These are phyloP conservation scores for Coemansia nantahalensis DNA, from an alignment of 192 early-diverging fungal species.

Conservation along the genomic window DNA sequence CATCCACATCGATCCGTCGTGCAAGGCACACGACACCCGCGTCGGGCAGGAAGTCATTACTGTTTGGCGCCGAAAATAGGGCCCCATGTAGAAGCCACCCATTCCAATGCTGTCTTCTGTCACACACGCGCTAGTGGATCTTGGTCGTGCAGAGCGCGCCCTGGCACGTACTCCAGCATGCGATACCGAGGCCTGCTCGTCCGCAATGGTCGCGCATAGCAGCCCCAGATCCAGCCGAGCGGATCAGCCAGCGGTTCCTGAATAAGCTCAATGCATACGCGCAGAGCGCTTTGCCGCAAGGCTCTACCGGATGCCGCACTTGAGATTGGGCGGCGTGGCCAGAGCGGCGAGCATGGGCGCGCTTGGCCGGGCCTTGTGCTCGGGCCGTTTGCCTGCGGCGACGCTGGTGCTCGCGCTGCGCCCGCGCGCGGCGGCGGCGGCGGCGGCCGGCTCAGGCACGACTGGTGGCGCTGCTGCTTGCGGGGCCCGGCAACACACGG, in stretches of 20 bases:
- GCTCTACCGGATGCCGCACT: constrained; percentile 23
- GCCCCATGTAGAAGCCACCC: too few species aligned
- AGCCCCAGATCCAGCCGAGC: too few species aligned
- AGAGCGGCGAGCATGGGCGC: neutral
- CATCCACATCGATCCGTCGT: constrained; percentile 58
- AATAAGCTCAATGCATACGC: too few species aligned
- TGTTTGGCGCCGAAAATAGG: constrained; percentile 58
- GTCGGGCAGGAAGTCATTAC: constrained; percentile 62
- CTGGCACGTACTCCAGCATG: too few species aligned
- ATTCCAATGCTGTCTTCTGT: neutral
- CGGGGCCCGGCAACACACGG: neutral
- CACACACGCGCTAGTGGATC: too few species aligned
- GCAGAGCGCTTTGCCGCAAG: too few species aligned
- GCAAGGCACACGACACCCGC: constrained; percentile 57
- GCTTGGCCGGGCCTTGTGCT: neutral
- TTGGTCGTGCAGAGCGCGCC: too few species aligned
- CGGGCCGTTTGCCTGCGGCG: neutral
- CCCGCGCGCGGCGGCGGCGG: neutral
- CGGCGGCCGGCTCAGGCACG: neutral
- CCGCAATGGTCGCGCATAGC: too few species aligned
- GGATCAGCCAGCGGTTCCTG: too few species aligned
- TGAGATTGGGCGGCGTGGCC: constrained; percentile 25
- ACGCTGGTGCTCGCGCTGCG: neutral
- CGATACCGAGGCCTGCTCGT: too few species aligned
- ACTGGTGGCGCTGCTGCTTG: constrained; percentile 1